A percentile compares a stretch with the other conserved stretches of the same genome.
Conservation (phyloP, 768 basidiomycete species). For the Lactarius hatsudake region DNA sequence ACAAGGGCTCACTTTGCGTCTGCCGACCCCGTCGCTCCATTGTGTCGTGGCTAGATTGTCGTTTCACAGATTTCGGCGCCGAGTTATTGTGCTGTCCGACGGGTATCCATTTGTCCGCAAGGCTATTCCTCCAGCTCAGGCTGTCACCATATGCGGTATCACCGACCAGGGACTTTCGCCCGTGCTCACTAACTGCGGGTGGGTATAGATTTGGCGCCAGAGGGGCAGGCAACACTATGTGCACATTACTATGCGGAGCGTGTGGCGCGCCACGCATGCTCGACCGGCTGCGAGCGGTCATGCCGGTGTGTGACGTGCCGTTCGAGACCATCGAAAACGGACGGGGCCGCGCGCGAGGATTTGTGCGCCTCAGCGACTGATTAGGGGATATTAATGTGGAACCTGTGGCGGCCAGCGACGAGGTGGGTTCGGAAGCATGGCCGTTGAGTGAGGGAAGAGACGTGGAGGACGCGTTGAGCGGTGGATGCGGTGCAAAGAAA, state of each 20-base stretch:
- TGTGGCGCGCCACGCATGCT: conserved; percentile 58
- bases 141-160: conserved; percentile 1
- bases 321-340: conserved; percentile 12
- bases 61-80: neutral
- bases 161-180: neutral
- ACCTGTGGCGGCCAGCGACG: neutral
- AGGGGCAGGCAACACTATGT: conserved; percentile 67
- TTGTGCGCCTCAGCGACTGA: neutral
- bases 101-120: conserved; percentile 25
- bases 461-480: conserved; percentile 10
- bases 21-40: conserved; percentile 1
- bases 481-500: neutral
- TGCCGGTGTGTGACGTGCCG: conserved; percentile 13
- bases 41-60: conserved; percentile 3
- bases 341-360: neutral
- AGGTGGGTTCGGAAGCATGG: neutral
- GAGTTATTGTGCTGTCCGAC: conserved; percentile 10
- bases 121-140: conserved; percentile 8
- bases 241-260: conserved; percentile 54
- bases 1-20: conserved; percentile 15
- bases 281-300: conserved; percentile 27
- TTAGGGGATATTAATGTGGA: neutral
- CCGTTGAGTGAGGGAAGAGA: conserved; percentile 15
- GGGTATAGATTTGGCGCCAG: conserved; percentile 44
- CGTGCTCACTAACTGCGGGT: neutral